Evolutionary conservation across 1,139 yeast genomes (phyloP).

Genomic region (Yamadazyma blattariae): DNA sequence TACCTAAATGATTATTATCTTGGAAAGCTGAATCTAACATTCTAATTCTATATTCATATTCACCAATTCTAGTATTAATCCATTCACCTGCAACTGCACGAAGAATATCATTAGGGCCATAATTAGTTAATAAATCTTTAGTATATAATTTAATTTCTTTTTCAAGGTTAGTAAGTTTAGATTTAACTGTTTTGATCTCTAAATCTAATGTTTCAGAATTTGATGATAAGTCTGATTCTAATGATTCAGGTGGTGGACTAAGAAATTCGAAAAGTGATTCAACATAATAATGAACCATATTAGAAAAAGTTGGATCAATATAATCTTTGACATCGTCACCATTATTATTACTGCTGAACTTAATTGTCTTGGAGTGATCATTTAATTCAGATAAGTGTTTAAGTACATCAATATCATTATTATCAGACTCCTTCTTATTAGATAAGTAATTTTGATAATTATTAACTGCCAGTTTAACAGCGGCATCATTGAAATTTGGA

Average conservation of each 20-base stretch:
- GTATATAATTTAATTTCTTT: slow-evolving; percentile 17
- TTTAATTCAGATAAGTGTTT: slow-evolving; percentile 12
- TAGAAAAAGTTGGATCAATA: slow-evolving; percentile 20
- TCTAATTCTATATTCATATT: slow-evolving; percentile 66
- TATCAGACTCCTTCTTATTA: slow-evolving; percentile 22
- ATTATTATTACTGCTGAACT: not conserved
- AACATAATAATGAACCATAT: slow-evolving; percentile 25
- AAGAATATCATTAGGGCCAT: slow-evolving; percentile 65
- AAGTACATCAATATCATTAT: slow-evolving; percentile 5
- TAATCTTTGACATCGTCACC: too few species aligned
- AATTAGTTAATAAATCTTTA: slow-evolving; percentile 27
- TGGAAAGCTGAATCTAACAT: slow-evolving; percentile 59
- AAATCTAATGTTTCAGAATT: slow-evolving; percentile 10
- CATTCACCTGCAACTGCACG: slow-evolving; percentile 55
- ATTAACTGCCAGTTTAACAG: slow-evolving; percentile 72
- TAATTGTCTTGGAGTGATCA: slow-evolving; percentile 11
- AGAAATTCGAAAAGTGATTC: slow-evolving; percentile 9
- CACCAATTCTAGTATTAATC: slow-evolving; percentile 54
- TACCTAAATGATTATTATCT: slow-evolving; percentile 58
- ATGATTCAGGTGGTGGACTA: slow-evolving; percentile 2
- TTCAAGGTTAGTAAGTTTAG: slow-evolving; percentile 15
- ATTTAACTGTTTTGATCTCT: slow-evolving; percentile 19
- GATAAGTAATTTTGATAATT: slow-evolving; percentile 55
- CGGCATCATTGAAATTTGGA: slow-evolving; percentile 88
- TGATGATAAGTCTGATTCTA: slow-evolving; percentile 2